Base-by-base conservation (phyloP, 2,329 filamentous ascomycete genomes). In the Colletotrichum sublineola region DNA sequence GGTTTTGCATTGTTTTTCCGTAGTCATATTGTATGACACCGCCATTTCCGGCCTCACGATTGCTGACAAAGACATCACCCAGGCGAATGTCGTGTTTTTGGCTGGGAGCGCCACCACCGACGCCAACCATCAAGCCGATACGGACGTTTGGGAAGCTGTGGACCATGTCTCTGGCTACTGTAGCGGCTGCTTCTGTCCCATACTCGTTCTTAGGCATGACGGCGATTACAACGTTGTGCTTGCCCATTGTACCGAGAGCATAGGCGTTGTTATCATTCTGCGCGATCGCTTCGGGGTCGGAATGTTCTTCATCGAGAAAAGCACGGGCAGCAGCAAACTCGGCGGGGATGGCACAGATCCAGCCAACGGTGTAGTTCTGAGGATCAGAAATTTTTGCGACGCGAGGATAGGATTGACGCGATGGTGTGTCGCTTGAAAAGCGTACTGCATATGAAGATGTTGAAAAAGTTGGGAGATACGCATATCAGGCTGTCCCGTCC, bases 171-270 rank as follows among this genome's bases (percentile, higher is more conserved):
- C 55, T 44, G 9, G 56, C 50, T 1, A 44, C 58, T 20, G 14
- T 73, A 1, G 78, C 77, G 0, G 80, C 79, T 18, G 75, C 73
- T 3, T 18, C 66, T 4, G 72, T 77, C 0, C 81, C 80, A 53
- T 80, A 80, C 3, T 76, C 67, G 11, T 74, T 77, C 11, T 75
- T 65, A 0, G 79, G 78, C 9, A 81, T 55, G 1, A 64, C 71
- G 9, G 76, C 75, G 18, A 84, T 78, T 11, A 82, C 82, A 8
- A 83, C 74, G 46, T 84, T 81, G 62, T 84, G 81, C 18, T 69
- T 67, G 0, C 77, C 77, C 1, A 83, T 79, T 0, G 57, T 65
- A 1, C 81, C 82, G 0, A 80, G 73, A 4, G 74, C 74, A 64
- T 84, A 84, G 3, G 6, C 31, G 38, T 77, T 63, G 24, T 31